Percentiles rank a stretch among this genome's conserved stretches.
Evolutionary conservation across 805 yeast genomes (phyloP).

Genomic region (Priceomyces melissophilus): DNA sequence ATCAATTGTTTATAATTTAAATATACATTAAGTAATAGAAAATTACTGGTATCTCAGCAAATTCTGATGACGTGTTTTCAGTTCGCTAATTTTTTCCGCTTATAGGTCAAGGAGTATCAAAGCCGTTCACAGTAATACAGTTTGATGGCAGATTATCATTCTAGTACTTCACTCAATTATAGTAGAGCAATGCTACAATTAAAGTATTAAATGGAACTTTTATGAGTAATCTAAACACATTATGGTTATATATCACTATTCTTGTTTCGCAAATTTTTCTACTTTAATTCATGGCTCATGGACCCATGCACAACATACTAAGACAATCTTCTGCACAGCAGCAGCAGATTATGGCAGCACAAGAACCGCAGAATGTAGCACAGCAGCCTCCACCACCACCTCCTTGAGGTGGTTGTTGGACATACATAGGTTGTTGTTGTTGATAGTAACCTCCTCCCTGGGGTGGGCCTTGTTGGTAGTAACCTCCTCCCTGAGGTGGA

Average conservation of each 20-base stretch:
- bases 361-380: constrained; percentile 30
- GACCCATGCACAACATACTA: constrained; percentile 7
- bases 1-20: neutral
- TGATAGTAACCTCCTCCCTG: constrained; percentile 29
- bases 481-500: constrained; percentile 19
- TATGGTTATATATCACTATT: too few relatives aligned
- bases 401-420: constrained; percentile 34
- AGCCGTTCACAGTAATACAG: too few relatives aligned
- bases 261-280: neutral
- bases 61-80: too few relatives aligned
- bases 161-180: too few relatives aligned
- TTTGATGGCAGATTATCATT: too few relatives aligned
- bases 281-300: constrained; percentile 1
- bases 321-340: constrained; percentile 23
- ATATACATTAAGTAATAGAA: neutral
- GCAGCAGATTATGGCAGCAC: constrained; percentile 41
- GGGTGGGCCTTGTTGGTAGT: constrained; percentile 14
- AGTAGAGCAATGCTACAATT: too few relatives aligned
- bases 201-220: too few relatives aligned
- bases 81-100: too few relatives aligned
- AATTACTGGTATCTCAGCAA: neutral
- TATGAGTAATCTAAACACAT: too few relatives aligned
- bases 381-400: constrained; percentile 31
- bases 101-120: too few relatives aligned
- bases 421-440: constrained; percentile 43